These are phyloP conservation scores for Candida sojae DNA, from an alignment of 1,139 yeast species.

Conservation along the genomic window DNA sequence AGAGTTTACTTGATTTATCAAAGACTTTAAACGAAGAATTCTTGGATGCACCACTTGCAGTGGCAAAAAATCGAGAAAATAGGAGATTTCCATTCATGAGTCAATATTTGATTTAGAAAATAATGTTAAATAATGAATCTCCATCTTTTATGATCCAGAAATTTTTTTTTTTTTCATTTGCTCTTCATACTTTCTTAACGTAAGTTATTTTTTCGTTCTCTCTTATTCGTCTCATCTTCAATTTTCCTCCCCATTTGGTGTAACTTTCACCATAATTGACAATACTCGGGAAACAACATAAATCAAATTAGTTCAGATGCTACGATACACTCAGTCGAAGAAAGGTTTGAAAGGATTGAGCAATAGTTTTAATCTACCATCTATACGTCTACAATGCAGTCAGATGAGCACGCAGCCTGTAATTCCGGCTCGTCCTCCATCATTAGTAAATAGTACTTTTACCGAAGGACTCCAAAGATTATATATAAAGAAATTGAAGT, in stretches of 20 bases:
- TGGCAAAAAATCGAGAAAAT: slow-evolving; percentile 22
- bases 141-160: too few species aligned
- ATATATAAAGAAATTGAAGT: background rate
- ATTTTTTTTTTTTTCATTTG: too few species aligned
- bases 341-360: background rate
- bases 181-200: too few species aligned
- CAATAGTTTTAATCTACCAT: background rate
- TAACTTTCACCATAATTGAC: too few species aligned
- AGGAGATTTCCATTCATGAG: background rate
- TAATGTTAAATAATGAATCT: too few species aligned
- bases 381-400: background rate
- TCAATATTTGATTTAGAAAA: too few species aligned
- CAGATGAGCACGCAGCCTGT: background rate
- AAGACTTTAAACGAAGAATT: slow-evolving; percentile 53
- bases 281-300: too few species aligned
- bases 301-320: too few species aligned
- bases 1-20: slow-evolving; percentile 59
- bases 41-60: slow-evolving; percentile 22
- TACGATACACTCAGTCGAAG: background rate
- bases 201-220: too few species aligned
- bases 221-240: too few species aligned
- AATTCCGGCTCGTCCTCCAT: background rate
- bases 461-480: background rate
- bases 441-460: background rate
- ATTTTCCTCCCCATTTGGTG: too few species aligned